These are phyloP conservation scores for Hyaloscypha bicolor DNA, from an alignment of 495 filamentous ascomycete species.

Conservation along the genomic window DNA sequence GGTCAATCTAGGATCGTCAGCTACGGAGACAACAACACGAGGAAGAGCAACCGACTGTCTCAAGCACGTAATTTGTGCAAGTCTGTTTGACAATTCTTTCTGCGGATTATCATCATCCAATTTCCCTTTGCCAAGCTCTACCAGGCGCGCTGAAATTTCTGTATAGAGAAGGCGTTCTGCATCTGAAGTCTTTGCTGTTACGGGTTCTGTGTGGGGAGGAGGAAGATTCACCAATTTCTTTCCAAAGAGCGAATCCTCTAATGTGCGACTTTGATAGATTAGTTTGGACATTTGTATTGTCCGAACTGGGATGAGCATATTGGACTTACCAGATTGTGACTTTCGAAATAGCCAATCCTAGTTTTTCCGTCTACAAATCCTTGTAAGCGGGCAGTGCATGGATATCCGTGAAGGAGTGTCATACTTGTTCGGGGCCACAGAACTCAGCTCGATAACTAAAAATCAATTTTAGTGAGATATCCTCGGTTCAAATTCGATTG, in stretches of 20 bases:
- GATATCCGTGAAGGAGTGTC: background rate
- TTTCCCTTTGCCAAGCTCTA: conserved; percentile 6
- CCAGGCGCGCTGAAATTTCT: conserved; percentile 41
- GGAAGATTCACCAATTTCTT: background rate
- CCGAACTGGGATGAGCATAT: background rate
- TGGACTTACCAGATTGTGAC: background rate
- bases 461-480: background rate
- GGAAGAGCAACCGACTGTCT: conserved; percentile 8
- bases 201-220: background rate
- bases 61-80: background rate
- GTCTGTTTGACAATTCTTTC: conserved; percentile 2
- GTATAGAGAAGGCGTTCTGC: conserved; percentile 44
- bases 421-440: background rate
- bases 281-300: background rate
- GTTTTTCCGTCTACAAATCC: background rate
- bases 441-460: background rate
- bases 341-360: background rate
- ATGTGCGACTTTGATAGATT: background rate
- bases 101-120: background rate
- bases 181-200: conserved; percentile 3
- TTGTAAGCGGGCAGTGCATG: background rate
- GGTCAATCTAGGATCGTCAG: conserved; percentile 11
- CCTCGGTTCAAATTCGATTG: background rate
- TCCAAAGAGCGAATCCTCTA: background rate
- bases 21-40: conserved; percentile 5